These are phyloP conservation scores for Russula vinacea DNA, from an alignment of 768 basidiomycete genomes.

Conservation along the genomic window DNA sequence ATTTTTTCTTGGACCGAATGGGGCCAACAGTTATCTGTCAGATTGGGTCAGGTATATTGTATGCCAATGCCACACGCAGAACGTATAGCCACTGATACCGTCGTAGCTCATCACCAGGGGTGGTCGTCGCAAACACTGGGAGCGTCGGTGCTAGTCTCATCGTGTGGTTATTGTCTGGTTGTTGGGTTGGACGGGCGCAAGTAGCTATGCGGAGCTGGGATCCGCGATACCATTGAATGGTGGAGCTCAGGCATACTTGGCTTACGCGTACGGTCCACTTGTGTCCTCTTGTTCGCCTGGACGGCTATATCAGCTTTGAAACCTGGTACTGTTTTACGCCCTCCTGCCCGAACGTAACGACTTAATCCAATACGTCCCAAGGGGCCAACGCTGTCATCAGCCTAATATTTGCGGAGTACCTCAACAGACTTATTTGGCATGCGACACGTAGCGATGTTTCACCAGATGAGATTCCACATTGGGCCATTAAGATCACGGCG, in stretches of 20 bases:
- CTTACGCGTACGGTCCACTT: constrained; percentile 83
- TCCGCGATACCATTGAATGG: constrained; percentile 76
- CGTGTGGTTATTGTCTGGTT: constrained; percentile 85
- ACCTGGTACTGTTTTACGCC: constrained; percentile 51
- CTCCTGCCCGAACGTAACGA: background rate
- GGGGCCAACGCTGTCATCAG: constrained; percentile 81
- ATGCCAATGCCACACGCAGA: constrained; percentile 33
- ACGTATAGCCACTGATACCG: constrained; percentile 15
- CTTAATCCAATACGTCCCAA: constrained; percentile 32
- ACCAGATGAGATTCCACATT: constrained; percentile 77
- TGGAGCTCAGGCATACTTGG: constrained; percentile 74
- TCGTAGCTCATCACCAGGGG: constrained; percentile 82
- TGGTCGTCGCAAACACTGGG: constrained; percentile 83
- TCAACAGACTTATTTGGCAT: constrained; percentile 86
- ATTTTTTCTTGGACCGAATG: constrained; percentile 7
- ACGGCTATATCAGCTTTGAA: constrained; percentile 86
- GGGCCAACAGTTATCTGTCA: constrained; percentile 32
- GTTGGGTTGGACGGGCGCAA: constrained; percentile 93
- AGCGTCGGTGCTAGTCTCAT: constrained; percentile 85
- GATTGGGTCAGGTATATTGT: constrained; percentile 96
- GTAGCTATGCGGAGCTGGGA: constrained; percentile 90
- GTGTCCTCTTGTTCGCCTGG: constrained; percentile 91
- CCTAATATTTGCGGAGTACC: constrained; percentile 88
- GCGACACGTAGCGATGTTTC: constrained; percentile 66
- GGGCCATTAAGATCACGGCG: constrained; percentile 89